These are phyloP conservation scores for Pleurotus platypus DNA, from an alignment of 768 basidiomycete species.

Conservation along the genomic window DNA sequence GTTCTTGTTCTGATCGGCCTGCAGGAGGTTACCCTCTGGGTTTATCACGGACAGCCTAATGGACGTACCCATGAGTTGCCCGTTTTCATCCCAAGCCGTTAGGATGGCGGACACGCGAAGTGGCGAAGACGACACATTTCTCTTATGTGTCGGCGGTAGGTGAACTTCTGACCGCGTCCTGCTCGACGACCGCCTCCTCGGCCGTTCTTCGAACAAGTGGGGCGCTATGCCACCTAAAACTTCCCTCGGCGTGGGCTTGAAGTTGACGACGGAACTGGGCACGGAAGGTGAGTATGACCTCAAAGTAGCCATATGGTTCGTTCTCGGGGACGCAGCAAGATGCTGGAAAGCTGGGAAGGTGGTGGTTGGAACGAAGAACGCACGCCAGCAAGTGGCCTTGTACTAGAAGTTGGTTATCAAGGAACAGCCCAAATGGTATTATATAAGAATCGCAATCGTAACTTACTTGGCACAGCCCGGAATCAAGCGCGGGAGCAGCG, in stretches of 20 bases:
- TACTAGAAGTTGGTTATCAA: not conserved
- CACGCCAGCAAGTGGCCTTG: not conserved
- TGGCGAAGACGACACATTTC: constrained; percentile 19
- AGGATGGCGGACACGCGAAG: constrained; percentile 27
- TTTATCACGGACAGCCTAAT: not conserved
- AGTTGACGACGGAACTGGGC: constrained; percentile 12
- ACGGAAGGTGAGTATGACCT: constrained; percentile 8
- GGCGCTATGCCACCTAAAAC: constrained; percentile 43
- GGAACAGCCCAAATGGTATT: constrained; percentile 7
- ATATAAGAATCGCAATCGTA: constrained; percentile 2
- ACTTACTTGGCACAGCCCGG: not conserved
- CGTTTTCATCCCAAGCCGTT: constrained; percentile 26
- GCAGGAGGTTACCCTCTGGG: not conserved
- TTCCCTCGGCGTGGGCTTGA: constrained; percentile 37
- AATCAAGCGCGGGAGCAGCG: not conserved
- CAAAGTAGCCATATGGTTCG: not conserved
- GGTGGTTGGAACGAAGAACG: not conserved
- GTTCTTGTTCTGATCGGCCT: constrained; percentile 8
- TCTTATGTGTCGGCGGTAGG: constrained; percentile 4
- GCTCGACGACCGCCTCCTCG: constrained; percentile 19
- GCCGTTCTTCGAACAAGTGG: constrained; percentile 38
- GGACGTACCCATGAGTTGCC: constrained; percentile 6
- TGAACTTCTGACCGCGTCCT: constrained; percentile 10
- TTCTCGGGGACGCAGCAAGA: not conserved
- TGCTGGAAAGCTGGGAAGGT: not conserved